These are phyloP conservation scores for Fusarium setosum DNA, from an alignment of 2,329 filamentous ascomycete species.

Conservation along the genomic window DNA sequence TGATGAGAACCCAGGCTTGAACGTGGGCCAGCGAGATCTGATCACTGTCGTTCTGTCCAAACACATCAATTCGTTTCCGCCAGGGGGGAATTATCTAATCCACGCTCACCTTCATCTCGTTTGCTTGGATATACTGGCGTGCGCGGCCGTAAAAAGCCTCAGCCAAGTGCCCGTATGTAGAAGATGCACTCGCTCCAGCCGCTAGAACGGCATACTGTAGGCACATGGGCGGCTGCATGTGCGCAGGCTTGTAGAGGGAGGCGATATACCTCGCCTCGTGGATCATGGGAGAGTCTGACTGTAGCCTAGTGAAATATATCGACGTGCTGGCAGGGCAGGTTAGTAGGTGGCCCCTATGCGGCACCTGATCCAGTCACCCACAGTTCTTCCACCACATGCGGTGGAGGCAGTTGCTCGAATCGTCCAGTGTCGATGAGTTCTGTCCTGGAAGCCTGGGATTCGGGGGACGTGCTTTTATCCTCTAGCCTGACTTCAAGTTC, in stretches of 20 bases:
- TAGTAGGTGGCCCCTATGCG: accelerated
- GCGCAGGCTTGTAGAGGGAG: conserved; percentile 74
- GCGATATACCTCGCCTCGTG: conserved; percentile 79
- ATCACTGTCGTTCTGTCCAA: conserved; percentile 59
- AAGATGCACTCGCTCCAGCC: conserved; percentile 74
- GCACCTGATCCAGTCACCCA: not conserved
- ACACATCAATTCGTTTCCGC: conserved; percentile 67
- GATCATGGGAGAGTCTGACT: conserved; percentile 78
- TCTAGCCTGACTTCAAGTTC: conserved; percentile 52
- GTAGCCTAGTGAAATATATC: conserved; percentile 77
- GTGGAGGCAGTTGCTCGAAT: conserved; percentile 28
- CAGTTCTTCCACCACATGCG: conserved; percentile 27
- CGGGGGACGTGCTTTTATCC: conserved; percentile 4
- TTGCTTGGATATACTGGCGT: conserved; percentile 81
- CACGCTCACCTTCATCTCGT: conserved; percentile 76
- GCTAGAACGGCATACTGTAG: conserved; percentile 87
- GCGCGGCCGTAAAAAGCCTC: conserved; percentile 84
- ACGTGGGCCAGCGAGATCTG: conserved; percentile 60
- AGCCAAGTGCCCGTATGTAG: conserved; percentile 75
- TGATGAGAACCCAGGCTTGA: conserved; percentile 79
- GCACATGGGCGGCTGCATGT: conserved; percentile 81
- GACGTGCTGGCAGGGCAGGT: not conserved
- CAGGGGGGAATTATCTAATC: not conserved
- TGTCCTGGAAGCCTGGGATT: not conserved
- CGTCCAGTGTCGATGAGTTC: conserved; percentile 33